Base-by-base conservation (phyloP, 2,329 filamentous ascomycete genomes). In the Tolypocladium inflatum region DNA sequence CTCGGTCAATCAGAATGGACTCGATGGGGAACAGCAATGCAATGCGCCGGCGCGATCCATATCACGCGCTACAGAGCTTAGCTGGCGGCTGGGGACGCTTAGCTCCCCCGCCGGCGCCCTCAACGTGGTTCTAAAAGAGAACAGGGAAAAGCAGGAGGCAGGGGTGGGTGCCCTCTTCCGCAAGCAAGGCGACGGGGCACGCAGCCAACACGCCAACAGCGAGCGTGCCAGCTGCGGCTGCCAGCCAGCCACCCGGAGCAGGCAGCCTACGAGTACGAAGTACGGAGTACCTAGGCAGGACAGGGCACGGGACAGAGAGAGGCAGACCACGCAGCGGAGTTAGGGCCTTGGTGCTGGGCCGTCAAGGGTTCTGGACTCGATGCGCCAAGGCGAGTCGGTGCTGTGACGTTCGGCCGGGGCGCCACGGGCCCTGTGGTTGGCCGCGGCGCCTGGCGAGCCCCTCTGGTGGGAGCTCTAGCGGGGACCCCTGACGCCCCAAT, bases 391-490 rank as follows among this genome's bases (percentile, higher is more conserved):
- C 52, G 41, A 38, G 56, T 58, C 57, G 57, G 61, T 43, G 57
- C 61, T 58, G 62, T 64, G 62, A 64, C 61, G 62, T 64, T 59
- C 59, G 58, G 62, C 55, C 54, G 57, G 53, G 59, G 58, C 59
- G 59, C 60, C 57, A 57, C 54, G 50, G 41, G 55, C 55, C 23
- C 48, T 54, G 54, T 60, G 58, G 58, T 58, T 57, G 60, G 61
- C 41, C 10, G n/a, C n/a, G 38, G 37, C 50, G 53, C 23, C 38
- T 21, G 50, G 33, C 26, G 11, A 19, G 55, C 23, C 53, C 52
- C n/a, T 30, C 33, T 38, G 52, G 42, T 55, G 58, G 54, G 51
- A 38, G 38, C 42, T 15, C 45, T 57, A 55, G 60, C 60, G 60
- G 60, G 59, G 60, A 60, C 56, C 58, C 60, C 56, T 60, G 50